Evolutionary conservation across 176 grass and related monocot genomes (phyloP).

Genomic region (Juncus effusus): DNA sequence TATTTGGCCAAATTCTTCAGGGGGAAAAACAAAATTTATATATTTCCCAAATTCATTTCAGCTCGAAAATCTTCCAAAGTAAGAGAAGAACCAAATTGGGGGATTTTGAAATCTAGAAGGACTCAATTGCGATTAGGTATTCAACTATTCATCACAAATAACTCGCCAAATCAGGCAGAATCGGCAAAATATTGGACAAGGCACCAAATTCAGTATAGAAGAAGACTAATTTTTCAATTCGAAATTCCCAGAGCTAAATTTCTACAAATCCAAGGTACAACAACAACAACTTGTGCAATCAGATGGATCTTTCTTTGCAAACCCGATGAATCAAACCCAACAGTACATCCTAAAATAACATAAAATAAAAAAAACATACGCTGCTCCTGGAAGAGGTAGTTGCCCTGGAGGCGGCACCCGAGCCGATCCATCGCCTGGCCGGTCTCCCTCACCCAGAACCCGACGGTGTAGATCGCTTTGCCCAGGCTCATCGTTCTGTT

Average conservation of each 20-base stretch:
- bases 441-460: conserved; percentile 97
- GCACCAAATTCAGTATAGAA: conserved; percentile 1
- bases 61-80: no score
- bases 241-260: background rate
- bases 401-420: conserved; percentile 92
- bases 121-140: no score
- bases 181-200: background rate
- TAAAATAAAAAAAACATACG: conserved; percentile 36
- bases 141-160: no score
- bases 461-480: conserved; percentile 87
- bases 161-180: no score
- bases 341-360: no score
- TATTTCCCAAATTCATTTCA: no score
- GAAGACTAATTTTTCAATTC: background rate
- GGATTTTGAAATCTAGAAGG: no score
- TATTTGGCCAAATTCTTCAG: no score
- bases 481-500: conserved; percentile 41
- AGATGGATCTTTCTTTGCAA: conserved; percentile 11
- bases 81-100: no score
- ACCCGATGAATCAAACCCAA: background rate
- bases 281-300: no score
- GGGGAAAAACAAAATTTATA: no score
- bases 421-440: conserved; percentile 91
- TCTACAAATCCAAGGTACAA: background rate
- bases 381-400: conserved; percentile 93